phyloP scores from a whole-genome alignment of 768 basidiomycete species.

The Paxillus involutus region DNA sequence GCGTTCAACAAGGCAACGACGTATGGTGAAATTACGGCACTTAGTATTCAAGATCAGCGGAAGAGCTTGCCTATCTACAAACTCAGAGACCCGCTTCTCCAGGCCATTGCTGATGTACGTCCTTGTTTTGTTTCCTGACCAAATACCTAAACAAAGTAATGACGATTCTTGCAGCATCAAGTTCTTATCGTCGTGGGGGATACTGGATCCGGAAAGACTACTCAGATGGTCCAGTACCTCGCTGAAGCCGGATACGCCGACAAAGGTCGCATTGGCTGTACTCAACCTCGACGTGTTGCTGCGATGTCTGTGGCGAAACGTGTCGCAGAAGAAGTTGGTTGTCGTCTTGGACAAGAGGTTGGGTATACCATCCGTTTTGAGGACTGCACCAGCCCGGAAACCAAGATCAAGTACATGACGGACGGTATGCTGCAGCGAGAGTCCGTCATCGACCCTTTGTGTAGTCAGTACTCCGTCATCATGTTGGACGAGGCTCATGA shows the following conservation, averaged over 20 bases:
- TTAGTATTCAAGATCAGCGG: slow-evolving; percentile 93
- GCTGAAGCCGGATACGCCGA: slow-evolving; percentile 95
- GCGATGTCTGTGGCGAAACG: slow-evolving; percentile 99
- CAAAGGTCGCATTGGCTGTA: slow-evolving; percentile 89
- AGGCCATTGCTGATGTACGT: slow-evolving; percentile 87
- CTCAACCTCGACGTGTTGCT: slow-evolving; percentile 98
- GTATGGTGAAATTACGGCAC: slow-evolving; percentile 86
- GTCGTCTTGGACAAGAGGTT: slow-evolving; percentile 95
- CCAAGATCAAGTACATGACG: slow-evolving; percentile 99
- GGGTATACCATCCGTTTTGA: slow-evolving; percentile 99
- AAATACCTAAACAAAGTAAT: slow-evolving; percentile 4
- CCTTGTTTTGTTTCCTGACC: neutral
- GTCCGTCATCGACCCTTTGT: slow-evolving; percentile 92
- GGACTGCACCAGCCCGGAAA: slow-evolving; percentile 98
- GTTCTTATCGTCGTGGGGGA: slow-evolving; percentile 98
- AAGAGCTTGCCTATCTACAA: slow-evolving; percentile 93
- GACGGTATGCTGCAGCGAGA: slow-evolving; percentile 99
- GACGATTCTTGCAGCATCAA: slow-evolving; percentile 52
- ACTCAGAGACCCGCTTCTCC: slow-evolving; percentile 82
- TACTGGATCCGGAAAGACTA: slow-evolving; percentile 98
- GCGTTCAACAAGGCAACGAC: slow-evolving; percentile 95
- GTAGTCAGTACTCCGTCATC: slow-evolving; percentile 89
- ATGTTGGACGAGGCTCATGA: slow-evolving; percentile 99
- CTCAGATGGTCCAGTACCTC: slow-evolving; percentile 98
- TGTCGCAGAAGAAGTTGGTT: slow-evolving; percentile 97